Percentiles rank a stretch among this genome's conserved stretches.
These are phyloP conservation scores for Verticillium klebahnii DNA, from an alignment of 2,329 filamentous ascomycete genomes.

Conservation along the genomic window DNA sequence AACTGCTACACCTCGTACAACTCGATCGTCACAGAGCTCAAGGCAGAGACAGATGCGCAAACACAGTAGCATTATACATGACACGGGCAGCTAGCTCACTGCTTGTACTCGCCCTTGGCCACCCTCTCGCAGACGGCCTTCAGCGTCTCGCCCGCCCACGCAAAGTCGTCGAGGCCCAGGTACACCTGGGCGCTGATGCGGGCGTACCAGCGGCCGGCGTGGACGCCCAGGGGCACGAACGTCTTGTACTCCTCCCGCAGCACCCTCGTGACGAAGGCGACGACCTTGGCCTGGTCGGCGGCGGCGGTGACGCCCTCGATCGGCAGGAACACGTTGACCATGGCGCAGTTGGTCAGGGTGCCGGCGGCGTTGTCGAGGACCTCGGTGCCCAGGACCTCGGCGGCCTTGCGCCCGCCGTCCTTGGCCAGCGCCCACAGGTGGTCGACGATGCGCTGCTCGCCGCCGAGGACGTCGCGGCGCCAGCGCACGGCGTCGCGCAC, in stretches of 20 bases:
- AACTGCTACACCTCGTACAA: too few species aligned
- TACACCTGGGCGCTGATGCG: conserved; percentile 80
- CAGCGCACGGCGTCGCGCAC: conserved; percentile 68
- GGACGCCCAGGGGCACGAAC: conserved; percentile 61
- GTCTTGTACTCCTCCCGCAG: conserved; percentile 62
- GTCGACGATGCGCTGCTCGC: conserved; percentile 63
- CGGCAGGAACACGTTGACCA: conserved; percentile 73
- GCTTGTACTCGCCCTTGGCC: conserved; percentile 14
- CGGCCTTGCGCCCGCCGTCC: conserved; percentile 56
- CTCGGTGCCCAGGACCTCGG: conserved; percentile 61
- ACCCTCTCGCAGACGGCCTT: conserved; percentile 41
- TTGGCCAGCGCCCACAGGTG: conserved; percentile 62
- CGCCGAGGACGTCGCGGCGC: conserved; percentile 63
- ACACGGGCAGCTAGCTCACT: neutral
- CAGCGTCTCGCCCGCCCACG: conserved; percentile 59
- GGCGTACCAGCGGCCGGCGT: conserved; percentile 61
- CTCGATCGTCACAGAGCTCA: too few species aligned
- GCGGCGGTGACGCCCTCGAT: conserved; percentile 34
- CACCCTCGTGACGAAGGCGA: conserved; percentile 53
- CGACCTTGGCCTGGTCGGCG: conserved; percentile 30
- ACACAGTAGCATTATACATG: neutral
- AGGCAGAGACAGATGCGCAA: too few species aligned
- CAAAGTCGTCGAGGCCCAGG: conserved; percentile 74
- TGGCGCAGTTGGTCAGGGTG: conserved; percentile 60
- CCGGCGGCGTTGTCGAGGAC: conserved; percentile 62